Evolutionary conservation across 192 early-diverging fungal genomes (phyloP).

Genomic region (Coemansia asiatica): DNA sequence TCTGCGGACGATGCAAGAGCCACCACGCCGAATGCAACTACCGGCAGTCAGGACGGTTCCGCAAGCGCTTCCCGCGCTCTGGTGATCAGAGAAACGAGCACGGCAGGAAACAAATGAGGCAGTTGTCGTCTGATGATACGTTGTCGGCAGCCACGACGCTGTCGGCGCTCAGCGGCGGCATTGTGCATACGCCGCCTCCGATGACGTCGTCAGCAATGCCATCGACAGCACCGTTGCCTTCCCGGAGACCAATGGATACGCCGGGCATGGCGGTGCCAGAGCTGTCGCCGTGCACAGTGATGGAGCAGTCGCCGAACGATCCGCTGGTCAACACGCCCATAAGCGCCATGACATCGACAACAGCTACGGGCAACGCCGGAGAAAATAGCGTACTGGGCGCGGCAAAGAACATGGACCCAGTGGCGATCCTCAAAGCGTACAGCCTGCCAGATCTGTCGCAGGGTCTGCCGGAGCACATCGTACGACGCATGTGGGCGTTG

Average conservation of each 20-base stretch:
- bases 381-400: neutral
- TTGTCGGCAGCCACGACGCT: neutral
- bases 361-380: neutral
- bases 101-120: neutral
- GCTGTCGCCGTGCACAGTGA: constrained; percentile 8
- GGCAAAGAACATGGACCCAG: constrained; percentile 19
- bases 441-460: constrained; percentile 31
- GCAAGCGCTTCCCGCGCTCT: constrained; percentile 34
- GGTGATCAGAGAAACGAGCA: neutral
- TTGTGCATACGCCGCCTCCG: neutral
- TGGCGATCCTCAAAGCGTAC: constrained; percentile 29
- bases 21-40: constrained; percentile 43
- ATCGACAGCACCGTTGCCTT: constrained; percentile 2
- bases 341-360: neutral
- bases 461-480: constrained; percentile 27
- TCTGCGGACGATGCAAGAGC: constrained; percentile 34
- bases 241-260: too few species aligned
- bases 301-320: constrained; percentile 22
- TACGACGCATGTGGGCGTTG: constrained; percentile 35
- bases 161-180: constrained; percentile 2
- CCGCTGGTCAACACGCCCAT: constrained; percentile 15
- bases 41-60: constrained; percentile 50
- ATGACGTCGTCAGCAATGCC: neutral
- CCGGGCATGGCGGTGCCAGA: neutral
- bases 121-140: neutral